phyloP scores from a whole-genome alignment of 805 yeast genomes.

The Metschnikowia matae region DNA sequence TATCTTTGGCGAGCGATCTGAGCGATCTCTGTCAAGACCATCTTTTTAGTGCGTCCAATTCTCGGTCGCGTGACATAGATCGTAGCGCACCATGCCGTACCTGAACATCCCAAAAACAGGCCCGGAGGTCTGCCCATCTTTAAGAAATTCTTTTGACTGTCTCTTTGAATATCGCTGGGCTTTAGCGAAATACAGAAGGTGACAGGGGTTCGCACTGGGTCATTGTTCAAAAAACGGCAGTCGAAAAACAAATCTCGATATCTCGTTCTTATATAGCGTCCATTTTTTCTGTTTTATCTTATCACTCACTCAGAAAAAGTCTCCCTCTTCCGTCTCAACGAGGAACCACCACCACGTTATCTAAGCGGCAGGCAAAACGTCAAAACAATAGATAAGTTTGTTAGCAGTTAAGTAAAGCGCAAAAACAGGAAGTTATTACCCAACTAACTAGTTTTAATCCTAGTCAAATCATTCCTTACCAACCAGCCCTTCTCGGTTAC shows the following conservation, averaged over 20 bases:
- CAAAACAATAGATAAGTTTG: neutral
- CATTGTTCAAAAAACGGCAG: neutral
- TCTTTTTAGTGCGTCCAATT: too few relatives aligned
- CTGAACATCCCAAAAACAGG: too few relatives aligned
- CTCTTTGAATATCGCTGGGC: too few relatives aligned
- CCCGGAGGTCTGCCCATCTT: too few relatives aligned
- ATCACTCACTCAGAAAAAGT: constrained; percentile 3
- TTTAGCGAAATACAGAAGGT: neutral
- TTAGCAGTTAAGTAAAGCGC: too few relatives aligned
- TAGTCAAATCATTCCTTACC: neutral
- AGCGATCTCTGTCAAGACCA: too few relatives aligned
- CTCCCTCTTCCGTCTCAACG: neutral
- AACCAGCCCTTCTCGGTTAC: neutral
- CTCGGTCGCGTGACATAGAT: too few relatives aligned
- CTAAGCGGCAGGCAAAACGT: neutral
- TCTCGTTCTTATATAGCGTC: constrained; percentile 2
- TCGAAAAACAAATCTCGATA: neutral
- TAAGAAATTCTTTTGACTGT: too few relatives aligned
- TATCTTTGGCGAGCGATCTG: too few relatives aligned
- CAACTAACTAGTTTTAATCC: neutral
- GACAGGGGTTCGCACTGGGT: neutral
- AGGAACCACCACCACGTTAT: neutral
- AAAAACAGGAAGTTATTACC: too few relatives aligned
- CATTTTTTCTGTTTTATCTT: neutral
- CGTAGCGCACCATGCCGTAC: too few relatives aligned